Evolutionary conservation across 768 basidiomycete species (phyloP).

Genomic region (Lepiota venenata): DNA sequence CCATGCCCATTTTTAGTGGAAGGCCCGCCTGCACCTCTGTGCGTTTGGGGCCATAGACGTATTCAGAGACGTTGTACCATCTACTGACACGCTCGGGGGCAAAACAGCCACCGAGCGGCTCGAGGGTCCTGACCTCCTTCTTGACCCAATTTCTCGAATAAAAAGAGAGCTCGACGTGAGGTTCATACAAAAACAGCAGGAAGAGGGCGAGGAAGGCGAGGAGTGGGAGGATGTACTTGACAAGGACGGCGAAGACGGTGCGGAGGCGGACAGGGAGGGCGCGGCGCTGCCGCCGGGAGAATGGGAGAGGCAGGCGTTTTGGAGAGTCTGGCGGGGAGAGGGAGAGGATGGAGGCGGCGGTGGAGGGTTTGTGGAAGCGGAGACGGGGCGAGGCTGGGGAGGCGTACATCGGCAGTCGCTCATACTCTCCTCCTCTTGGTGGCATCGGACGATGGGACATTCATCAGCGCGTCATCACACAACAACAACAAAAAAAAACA

Average conservation of each 20-base stretch:
- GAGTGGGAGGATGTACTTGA: constrained; percentile 43
- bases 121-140: constrained; percentile 62
- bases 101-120: constrained; percentile 75
- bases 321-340: constrained; percentile 11
- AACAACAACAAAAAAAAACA: too few relatives aligned
- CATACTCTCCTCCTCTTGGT: constrained; percentile 31
- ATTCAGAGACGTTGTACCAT: constrained; percentile 63
- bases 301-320: constrained; percentile 2
- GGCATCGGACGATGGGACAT: constrained; percentile 26
- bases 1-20: constrained; percentile 72
- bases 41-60: constrained; percentile 59
- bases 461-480: too few relatives aligned
- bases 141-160: constrained; percentile 76
- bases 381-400: constrained; percentile 25
- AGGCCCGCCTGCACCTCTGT: constrained; percentile 81
- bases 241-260: constrained; percentile 21
- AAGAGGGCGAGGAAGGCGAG: constrained; percentile 37
- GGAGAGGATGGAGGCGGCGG: constrained; percentile 11
- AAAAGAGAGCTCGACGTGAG: constrained; percentile 82
- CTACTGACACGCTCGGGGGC: constrained; percentile 54
- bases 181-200: constrained; percentile 65
- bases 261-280: constrained; percentile 20
- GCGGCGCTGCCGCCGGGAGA: constrained; percentile 4
- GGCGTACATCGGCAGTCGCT: constrained; percentile 49
- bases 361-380: constrained; percentile 17